Evolutionary conservation across 108 stramenopile species (phyloP), one percentile per base, ranked within the genome.

Genomic region (Cyclotella baltica): DNA sequence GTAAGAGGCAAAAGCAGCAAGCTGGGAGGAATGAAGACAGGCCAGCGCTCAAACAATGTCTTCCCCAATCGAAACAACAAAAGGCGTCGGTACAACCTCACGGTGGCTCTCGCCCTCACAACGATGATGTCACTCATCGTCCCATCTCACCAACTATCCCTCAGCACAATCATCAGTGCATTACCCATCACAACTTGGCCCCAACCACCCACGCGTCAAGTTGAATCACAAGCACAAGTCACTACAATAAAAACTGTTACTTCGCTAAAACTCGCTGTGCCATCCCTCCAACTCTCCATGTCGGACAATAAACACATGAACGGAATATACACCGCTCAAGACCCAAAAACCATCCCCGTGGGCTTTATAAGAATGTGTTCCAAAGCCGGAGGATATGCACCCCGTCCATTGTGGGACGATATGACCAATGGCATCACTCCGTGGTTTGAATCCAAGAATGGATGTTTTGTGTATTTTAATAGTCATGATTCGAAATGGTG

Each of bases 321-420:
- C 47, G 57, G 62, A 51, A 11, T 73, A 6, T 80, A 80, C 46
- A 33, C 15, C 23, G 59, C 79, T 9, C 65, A 48, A 37, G 72
- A 80, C 68, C 79, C 79, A 5, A 50, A 57, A 51, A 29, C 37
- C n/a, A 73, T 80, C 11, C 79, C 79, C 3, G 11, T 56, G 0
- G 79, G 79, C n/a, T 80, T 80, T 40, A 46, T 67, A 4, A 62
- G 72, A 5, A 59, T 59, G 40, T 80, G 79, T 62, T n/a, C 25
- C 56, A 80, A 68, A 55, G 79, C 72, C 1, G 79, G 79, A 22
- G 79, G 79, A 22, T 80, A 51, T 61, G 79, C 79, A 0, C 79
- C 79, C 27, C 28, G 79, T 0, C 79, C 79, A 18, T 23, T 80
- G 9, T 80, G 79, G 79, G 72, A 67, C 30, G 66, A 59, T 2